Base-by-base conservation (phyloP, 495 filamentous ascomycete genomes). In the Amniculicola lignicola region DNA sequence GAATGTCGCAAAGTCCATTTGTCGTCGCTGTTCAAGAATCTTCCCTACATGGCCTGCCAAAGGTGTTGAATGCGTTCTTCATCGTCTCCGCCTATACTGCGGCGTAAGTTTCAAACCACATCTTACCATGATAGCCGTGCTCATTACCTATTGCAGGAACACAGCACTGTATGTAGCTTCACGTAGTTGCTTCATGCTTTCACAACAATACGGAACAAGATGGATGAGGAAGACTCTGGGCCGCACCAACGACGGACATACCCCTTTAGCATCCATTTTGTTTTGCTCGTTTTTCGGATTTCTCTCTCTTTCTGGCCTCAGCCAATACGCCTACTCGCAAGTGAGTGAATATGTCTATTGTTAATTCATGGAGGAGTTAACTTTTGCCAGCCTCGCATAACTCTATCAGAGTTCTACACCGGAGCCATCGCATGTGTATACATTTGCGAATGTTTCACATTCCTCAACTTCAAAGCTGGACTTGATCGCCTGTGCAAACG, bases 381-480 rank as follows among this genome's bases (percentile, higher is more conserved):
- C 31, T 36, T 3, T 18, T 15, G 4, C n/a, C 16, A 58, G 54
- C 54, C 54, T n/a, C 45, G 54, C 12, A 40, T 49, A 11, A 58
- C 45, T 4, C 25, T 58, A 2, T 58, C 54, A 4, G 35, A 43
- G 23, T 43, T 58, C 23, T 58, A 42, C 29, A 51, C 46, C 3
- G 37, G 54, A 10, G 31, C 46, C 19, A 24, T 58, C 11, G 54
- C 45, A 4, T 51, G 45, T 28, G 39, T 58, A 10, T 58, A 58
- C 35, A 36, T 58, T 4, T 43, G 35, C 16, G 10, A 21, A 12
- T 51, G 45, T 33, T 2, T 51, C 16, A 35, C 54, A 1, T 58
- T 58, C 31, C 39, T 58, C 11, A 58, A 58, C 7, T 58, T 51
- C 37, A 51, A 51, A 25, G 46, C 45, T 19, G 54, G 54, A 46